Evolutionary conservation across 441 rosid species (phyloP).

Genomic region (Pelargonium fulgidum): DNA sequence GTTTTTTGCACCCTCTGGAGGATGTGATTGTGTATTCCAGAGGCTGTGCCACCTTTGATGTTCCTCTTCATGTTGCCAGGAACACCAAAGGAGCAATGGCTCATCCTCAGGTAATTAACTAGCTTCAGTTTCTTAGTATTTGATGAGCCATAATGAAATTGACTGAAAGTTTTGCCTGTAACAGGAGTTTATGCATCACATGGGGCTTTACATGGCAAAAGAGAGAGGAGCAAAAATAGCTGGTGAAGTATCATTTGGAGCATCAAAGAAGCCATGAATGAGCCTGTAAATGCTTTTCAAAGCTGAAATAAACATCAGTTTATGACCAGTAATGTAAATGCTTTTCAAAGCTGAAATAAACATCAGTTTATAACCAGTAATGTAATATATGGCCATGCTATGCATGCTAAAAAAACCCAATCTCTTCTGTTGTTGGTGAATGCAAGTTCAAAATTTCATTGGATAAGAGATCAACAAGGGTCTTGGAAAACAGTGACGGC

Average conservation of each 20-base stretch:
- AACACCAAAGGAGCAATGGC: slow-evolving; percentile 34
- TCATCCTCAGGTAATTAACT: slow-evolving; percentile 31
- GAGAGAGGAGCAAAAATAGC: slow-evolving; percentile 42
- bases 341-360: no score
- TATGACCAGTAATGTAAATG: no score
- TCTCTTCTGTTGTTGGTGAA: no score
- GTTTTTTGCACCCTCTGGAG: slow-evolving; percentile 31
- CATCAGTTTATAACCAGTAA: no score
- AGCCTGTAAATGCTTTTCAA: no score
- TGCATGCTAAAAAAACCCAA: no score
- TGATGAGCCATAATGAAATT: background rate
- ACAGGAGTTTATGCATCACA: slow-evolving; percentile 39
- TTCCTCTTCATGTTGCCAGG: slow-evolving; percentile 35
- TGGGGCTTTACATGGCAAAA: slow-evolving; percentile 44
- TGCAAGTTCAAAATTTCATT: no score
- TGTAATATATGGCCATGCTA: no score
- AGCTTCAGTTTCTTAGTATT: background rate
- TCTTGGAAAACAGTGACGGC: no score
- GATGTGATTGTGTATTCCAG: slow-evolving; percentile 31
- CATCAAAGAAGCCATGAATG: slow-evolving; percentile 1
- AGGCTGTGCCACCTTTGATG: slow-evolving; percentile 36
- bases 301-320: no score
- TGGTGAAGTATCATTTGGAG: slow-evolving; percentile 23
- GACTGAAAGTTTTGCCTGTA: background rate
- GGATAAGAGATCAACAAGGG: no score